Percentiles rank a stretch among this genome's conserved stretches.
Evolutionary conservation across 169 alveolate genomes (phyloP).

Genomic region (Theileria sp.): DNA sequence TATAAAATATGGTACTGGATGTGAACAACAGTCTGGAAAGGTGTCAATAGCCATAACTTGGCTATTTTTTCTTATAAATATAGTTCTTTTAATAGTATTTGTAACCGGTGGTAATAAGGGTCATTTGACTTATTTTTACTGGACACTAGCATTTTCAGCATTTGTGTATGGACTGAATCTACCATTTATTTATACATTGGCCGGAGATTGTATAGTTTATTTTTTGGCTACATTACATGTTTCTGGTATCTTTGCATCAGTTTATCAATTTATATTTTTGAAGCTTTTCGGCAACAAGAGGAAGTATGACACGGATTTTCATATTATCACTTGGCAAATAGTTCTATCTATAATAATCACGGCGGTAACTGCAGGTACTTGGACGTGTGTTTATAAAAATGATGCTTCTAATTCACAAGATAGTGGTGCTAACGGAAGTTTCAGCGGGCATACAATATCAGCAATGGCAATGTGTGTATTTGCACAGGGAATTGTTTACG

Average conservation of each 20-base stretch:
- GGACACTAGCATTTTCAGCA: neutral
- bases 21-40: neutral
- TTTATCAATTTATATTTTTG: neutral
- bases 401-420: neutral
- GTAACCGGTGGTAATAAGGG: constrained; percentile 10
- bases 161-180: constrained; percentile 8
- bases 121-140: neutral
- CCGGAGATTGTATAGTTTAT: neutral
- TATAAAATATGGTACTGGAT: neutral
- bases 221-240: neutral
- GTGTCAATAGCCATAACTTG: neutral
- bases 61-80: neutral
- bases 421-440: too few species aligned
- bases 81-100: constrained; percentile 3
- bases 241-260: neutral
- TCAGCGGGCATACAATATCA: neutral
- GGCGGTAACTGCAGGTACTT: neutral
- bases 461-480: constrained; percentile 2
- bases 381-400: neutral
- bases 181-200: neutral
- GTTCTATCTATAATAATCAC: neutral
- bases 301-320: neutral
- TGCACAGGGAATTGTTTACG: neutral
- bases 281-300: neutral
- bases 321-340: neutral